phyloP scores from a whole-genome alignment of 2,329 filamentous ascomycete genomes.

The Clonostachys rhizophaga region DNA sequence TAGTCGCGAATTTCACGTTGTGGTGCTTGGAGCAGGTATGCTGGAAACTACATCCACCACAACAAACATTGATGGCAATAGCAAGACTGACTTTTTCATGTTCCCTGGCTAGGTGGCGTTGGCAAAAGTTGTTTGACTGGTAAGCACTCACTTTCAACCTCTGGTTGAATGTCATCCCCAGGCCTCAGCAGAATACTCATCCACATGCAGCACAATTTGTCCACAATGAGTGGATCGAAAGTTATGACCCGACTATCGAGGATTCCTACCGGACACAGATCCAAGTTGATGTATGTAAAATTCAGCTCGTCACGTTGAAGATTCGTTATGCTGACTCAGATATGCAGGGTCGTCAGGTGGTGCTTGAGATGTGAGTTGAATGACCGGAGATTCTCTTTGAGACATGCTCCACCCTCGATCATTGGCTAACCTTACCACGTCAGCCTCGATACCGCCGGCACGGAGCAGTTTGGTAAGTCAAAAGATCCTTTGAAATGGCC shows the following conservation, averaged over 20 bases:
- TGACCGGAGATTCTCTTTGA: not conserved
- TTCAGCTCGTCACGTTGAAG: not conserved
- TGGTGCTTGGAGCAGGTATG: constrained; percentile 75
- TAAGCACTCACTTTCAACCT: constrained; percentile 32
- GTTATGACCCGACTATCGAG: constrained; percentile 75
- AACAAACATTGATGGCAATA: no score
- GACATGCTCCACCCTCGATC: not conserved
- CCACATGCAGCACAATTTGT: constrained; percentile 73
- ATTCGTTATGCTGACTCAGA: constrained; percentile 17
- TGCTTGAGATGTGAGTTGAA: constrained; percentile 74
- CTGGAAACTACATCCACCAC: constrained; percentile 6
- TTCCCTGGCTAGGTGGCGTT: constrained; percentile 62
- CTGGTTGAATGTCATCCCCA: not conserved
- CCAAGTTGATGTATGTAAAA: constrained; percentile 74
- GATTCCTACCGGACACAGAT: constrained; percentile 73
- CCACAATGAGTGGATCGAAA: constrained; percentile 91
- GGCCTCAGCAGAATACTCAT: constrained; percentile 2
- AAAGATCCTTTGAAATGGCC: not conserved
- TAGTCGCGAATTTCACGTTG: constrained; percentile 77
- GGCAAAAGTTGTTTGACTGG: constrained; percentile 91
- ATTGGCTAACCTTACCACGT: not conserved
- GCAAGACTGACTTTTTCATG: no score
- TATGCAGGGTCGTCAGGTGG: constrained; percentile 73
- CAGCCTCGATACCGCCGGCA: constrained; percentile 84
- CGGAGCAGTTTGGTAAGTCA: constrained; percentile 81